Base-by-base conservation (phyloP, 257 asterid genomes). In the Ehretia macrophylla region DNA sequence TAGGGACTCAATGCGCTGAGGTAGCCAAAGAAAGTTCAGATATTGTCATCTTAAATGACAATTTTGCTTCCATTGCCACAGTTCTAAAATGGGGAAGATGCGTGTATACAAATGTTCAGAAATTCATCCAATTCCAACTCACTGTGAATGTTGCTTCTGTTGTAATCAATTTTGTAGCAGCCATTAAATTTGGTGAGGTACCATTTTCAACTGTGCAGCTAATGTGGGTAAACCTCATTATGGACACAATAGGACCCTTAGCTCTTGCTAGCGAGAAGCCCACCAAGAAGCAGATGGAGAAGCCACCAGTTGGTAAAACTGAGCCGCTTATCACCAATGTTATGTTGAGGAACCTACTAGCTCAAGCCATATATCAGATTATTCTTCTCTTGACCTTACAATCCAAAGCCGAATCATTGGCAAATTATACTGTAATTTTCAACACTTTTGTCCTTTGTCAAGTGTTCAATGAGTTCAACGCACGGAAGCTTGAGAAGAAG, bases 71-170 rank as follows among this genome's bases (percentile, higher is more conserved):
- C 0, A 65, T 74, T 22, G 79, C 72, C 48, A 74, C 72, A 5
- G 79, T 72, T 45, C 35, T 68, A 51, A 49, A 56, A 50, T 77
- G 82, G 82, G 82, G 79, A 20, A 62, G 82, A 57, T 77, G 70
- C 39, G 79, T 72, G 32, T 77, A 77, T 20, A 60, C 48, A 61
- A 77, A 77, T 19, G 72, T 77, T 47, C 76, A 77, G 37, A 77
- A 77, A 38, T 77, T 77, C 58, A 74, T 77, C 32, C 79, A 77
- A 51, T 77, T 77, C 49, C 81, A 76, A 57, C 78, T 77, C 55
- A 77, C 82, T 0, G 79, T 77, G 19, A 72, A 72, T 14, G 70
- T 77, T 53, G 82, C 76, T 16, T 79, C 82, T 4, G 57, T 77
- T 17, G 60, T 62, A 16, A 74, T 72, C 62, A 77, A 77, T 64